phyloP scores from a whole-genome alignment of 495 filamentous ascomycete genomes.

The Talaromyces ruber region DNA sequence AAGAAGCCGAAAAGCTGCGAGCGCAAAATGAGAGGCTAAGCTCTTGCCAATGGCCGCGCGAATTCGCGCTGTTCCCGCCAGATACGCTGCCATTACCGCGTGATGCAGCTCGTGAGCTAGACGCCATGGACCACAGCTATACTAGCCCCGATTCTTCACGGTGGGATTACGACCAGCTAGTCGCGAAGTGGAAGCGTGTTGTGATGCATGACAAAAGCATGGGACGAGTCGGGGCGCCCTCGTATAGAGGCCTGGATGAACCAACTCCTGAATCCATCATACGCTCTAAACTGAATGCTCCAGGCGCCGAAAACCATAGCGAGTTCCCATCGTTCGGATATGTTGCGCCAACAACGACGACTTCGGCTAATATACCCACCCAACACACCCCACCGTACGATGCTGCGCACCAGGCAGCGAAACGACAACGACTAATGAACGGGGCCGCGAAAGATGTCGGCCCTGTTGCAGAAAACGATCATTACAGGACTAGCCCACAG shows the following conservation, averaged over 20 bases:
- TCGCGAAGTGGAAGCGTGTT: conserved; percentile 50
- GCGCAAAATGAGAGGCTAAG: conserved; percentile 60
- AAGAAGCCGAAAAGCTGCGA: conserved; percentile 66
- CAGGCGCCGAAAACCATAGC: conserved; percentile 1
- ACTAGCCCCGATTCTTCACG: conserved; percentile 27
- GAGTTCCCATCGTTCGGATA: background rate
- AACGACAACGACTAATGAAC: conserved; percentile 37
- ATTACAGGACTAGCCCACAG: background rate
- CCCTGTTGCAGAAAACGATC: background rate
- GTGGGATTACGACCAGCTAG: conserved; percentile 49
- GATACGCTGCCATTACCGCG: conserved; percentile 50
- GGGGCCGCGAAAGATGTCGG: conserved; percentile 10
- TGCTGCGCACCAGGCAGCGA: conserved; percentile 18
- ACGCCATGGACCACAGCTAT: conserved; percentile 22
- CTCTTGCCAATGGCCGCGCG: conserved; percentile 59
- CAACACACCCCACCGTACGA: conserved; percentile 29
- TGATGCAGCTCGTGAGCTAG: conserved; percentile 34
- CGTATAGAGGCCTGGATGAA: conserved; percentile 14
- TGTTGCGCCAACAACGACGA: conserved; percentile 18
- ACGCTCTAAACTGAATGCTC: conserved; percentile 16
- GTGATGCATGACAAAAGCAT: conserved; percentile 42
- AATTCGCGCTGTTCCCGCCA: conserved; percentile 59
- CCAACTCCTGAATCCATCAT: conserved; percentile 11
- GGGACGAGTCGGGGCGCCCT: conserved; percentile 30
- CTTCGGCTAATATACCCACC: conserved; percentile 17